phyloP scores from a whole-genome alignment of 805 yeast species.

The Limtongia smithiae region DNA sequence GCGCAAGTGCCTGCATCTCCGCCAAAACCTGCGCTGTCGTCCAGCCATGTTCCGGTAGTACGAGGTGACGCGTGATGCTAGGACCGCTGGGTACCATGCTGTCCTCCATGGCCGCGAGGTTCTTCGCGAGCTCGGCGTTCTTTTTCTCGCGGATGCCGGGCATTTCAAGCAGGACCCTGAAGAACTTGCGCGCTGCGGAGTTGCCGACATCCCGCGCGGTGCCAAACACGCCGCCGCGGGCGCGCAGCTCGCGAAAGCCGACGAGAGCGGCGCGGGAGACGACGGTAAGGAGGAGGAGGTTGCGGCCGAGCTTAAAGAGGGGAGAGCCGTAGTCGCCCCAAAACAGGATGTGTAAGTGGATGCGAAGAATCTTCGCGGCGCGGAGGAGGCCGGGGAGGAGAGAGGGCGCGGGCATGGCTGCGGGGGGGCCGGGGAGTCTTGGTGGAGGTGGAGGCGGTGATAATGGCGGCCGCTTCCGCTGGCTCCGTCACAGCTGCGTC shows the following conservation, averaged over 20 bases:
- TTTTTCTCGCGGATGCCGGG: constrained; percentile 58
- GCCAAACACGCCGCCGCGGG: constrained; percentile 33
- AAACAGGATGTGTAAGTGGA: too few species aligned
- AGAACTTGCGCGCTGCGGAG: constrained; percentile 18
- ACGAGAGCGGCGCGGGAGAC: constrained; percentile 7
- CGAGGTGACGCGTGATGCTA: constrained; percentile 30
- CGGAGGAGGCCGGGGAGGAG: too few species aligned
- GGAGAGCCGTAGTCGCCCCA: too few species aligned
- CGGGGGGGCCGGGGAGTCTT: too few species aligned
- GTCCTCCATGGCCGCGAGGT: constrained; percentile 50
- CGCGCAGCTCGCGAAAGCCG: constrained; percentile 22
- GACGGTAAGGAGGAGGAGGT: constrained; percentile 16
- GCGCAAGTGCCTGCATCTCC: constrained; percentile 46
- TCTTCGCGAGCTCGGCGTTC: constrained; percentile 54
- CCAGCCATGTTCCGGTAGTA: constrained; percentile 62
- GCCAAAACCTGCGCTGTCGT: constrained; percentile 44
- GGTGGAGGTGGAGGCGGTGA: too few species aligned
- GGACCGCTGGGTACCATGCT: constrained; percentile 56
- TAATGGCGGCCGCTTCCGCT: too few species aligned
- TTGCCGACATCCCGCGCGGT: constrained; percentile 5
- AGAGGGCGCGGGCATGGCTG: too few species aligned
- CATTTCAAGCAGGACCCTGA: constrained; percentile 37
- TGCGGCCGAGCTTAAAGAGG: constrained; percentile 1
- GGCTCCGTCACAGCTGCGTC: too few species aligned
- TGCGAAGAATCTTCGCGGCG: too few species aligned